Base-by-base conservation (phyloP, 1,284 basidiomycete species). In the Xerocomus cyaneibrunnescens region DNA sequence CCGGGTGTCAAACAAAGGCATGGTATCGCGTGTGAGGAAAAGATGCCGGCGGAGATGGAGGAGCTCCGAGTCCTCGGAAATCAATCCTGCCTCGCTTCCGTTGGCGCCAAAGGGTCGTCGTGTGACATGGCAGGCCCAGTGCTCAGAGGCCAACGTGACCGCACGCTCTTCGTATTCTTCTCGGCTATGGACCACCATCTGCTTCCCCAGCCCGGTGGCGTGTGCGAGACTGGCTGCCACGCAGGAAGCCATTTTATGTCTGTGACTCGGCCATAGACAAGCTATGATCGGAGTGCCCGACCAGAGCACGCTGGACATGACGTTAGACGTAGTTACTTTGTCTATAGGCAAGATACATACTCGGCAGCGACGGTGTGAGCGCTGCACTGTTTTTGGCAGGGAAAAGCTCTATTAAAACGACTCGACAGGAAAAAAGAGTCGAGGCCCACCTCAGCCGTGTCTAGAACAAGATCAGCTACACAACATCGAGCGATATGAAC, bases 361-460 rank as follows among this genome's bases (percentile, higher is more conserved):
- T 85, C 83, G 14, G 78, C 77, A 7, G 81, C 79, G 13, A 81
- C 78, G 9, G 83, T 85, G 56, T 85, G 83, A 5, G 83, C 83
- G 54, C 80, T 83, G 64, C 83, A 84, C 77, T 80, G 36, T 48
- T 48, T 36, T 16, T 9, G 12, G 2, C 16, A 3, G 22, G 14
- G 1, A 16, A 16, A 8, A 17, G 9, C 4, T 17, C 14, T 16
- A 30, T 62, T 5, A 46, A 25, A 9, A n/a, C 8, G 10, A 14
- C 13, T 19, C 2, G 0, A 23, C 37, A 5, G 10, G 22, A 43
- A 17, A 19, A 42, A 1, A 39, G n/a, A 17, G 22, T 13, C 1
- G 13, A 12, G 6, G 25, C 74, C 23, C 35, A 78, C 79, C 72
- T 85, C 83, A 9, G 75, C 75, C 2, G 83, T 84, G 59, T 85